Evolutionary conservation across 176 grass and related monocot genomes (phyloP).

Genomic region (Stipa capillata): DNA sequence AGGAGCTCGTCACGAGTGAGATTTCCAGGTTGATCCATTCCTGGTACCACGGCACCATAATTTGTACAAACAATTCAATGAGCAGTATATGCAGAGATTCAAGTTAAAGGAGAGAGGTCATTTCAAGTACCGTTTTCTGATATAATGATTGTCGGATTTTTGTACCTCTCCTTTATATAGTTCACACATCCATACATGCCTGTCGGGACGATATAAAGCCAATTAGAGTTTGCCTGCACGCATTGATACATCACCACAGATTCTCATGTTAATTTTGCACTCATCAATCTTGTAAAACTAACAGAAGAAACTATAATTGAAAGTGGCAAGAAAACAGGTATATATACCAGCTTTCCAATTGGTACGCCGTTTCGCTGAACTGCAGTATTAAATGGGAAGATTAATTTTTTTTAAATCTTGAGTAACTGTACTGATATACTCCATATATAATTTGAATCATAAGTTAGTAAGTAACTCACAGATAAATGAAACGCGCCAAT

Average conservation of each 20-base stretch:
- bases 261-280: background rate
- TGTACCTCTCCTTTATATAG: conserved; percentile 66
- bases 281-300: background rate
- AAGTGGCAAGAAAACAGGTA: background rate
- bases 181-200: conserved; percentile 64
- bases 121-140: conserved; percentile 61
- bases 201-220: conserved; percentile 76
- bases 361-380: conserved; percentile 54
- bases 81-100: background rate
- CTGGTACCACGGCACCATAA: background rate
- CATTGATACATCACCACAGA: background rate
- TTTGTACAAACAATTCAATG: background rate
- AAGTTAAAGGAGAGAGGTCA: background rate
- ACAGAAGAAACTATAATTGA: conserved; percentile 6
- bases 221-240: conserved; percentile 52
- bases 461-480: conserved; percentile 25
- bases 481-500: conserved; percentile 43
- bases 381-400: conserved; percentile 13
- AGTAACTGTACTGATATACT: background rate
- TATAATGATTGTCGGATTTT: conserved; percentile 53
- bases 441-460: background rate
- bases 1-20: conserved; percentile 26
- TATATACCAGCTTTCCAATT: conserved; percentile 64
- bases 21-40: conserved; percentile 54
- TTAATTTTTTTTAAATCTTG: background rate